Percentiles rank a stretch among this genome's conserved stretches.
Conservation (phyloP, 768 basidiomycete genomes). For the Phallus indusiatus region DNA sequence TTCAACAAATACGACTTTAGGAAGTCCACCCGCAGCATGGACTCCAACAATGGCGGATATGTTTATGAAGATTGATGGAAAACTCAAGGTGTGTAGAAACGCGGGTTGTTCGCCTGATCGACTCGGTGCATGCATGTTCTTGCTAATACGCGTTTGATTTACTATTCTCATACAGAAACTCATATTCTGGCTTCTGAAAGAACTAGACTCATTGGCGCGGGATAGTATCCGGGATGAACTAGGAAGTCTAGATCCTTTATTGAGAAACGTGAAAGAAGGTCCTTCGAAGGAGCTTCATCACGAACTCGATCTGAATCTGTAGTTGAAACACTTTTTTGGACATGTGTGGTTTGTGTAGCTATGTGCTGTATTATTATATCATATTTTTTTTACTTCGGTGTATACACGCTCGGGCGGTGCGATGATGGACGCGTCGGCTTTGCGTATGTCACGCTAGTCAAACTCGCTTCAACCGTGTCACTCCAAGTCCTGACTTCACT, state of each 20-base stretch:
- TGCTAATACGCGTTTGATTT: not conserved
- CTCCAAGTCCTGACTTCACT: not conserved
- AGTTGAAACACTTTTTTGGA: not conserved
- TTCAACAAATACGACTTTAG: conserved; percentile 23
- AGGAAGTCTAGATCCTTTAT: conserved; percentile 67
- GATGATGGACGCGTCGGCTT: too few species aligned
- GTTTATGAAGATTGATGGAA: conserved; percentile 71
- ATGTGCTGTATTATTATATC: conserved; percentile 3
- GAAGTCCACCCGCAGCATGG: conserved; percentile 53
- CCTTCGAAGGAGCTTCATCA: not conserved
- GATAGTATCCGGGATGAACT: conserved; percentile 77
- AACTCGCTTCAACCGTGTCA: not conserved
- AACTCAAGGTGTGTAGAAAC: conserved; percentile 61
- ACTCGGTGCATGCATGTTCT: not conserved
- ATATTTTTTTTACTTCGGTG: not conserved
- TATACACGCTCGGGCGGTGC: not conserved
- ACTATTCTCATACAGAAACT: conserved; percentile 55
- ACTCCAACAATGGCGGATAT: conserved; percentile 56
- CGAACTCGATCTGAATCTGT: not conserved
- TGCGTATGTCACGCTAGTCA: not conserved
- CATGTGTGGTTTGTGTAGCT: not conserved
- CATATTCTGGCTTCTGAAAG: conserved; percentile 67
- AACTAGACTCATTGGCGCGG: conserved; percentile 74
- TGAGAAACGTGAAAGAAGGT: conserved; percentile 41
- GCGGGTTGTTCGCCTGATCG: not conserved